phyloP scores from a whole-genome alignment of 441 rosid genomes.

The Cnidoscolus chayamansa region DNA sequence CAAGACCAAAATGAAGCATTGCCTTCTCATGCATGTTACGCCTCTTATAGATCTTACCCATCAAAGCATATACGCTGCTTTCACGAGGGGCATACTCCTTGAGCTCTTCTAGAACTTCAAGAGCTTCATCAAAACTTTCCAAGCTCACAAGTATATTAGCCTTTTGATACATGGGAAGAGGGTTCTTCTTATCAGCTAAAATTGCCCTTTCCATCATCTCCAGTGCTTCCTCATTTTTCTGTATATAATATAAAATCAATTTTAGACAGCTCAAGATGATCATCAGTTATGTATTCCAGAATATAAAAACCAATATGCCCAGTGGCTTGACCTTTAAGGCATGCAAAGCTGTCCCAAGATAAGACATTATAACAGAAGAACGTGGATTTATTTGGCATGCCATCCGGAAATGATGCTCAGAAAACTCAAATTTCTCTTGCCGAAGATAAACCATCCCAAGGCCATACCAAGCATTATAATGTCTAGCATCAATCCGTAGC shows the following conservation, averaged over 20 bases:
- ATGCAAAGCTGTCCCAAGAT: constrained; percentile 87
- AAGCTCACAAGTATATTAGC: constrained; percentile 84
- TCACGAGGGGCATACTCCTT: constrained; percentile 93
- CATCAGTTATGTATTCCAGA: constrained; percentile 6
- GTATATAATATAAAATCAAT: constrained; percentile 19
- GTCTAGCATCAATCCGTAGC: constrained; percentile 82
- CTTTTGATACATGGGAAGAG: constrained; percentile 98
- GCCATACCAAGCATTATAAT: constrained; percentile 96
- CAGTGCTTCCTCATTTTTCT: constrained; percentile 90
- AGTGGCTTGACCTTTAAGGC: constrained; percentile 56
- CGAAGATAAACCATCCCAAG: constrained; percentile 95
- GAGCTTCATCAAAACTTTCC: constrained; percentile 77
- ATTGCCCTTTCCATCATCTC: constrained; percentile 91
- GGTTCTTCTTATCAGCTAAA: constrained; percentile 83
- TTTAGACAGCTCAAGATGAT: constrained; percentile 10
- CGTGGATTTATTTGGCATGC: constrained; percentile 78
- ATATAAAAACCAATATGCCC: constrained; percentile 16
- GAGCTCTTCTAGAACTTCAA: constrained; percentile 88
- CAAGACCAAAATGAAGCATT: constrained; percentile 89
- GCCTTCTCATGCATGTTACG: constrained; percentile 80
- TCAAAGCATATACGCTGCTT: constrained; percentile 90
- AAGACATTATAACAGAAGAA: constrained; percentile 95
- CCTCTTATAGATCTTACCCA: constrained; percentile 85
- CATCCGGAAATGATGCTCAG: constrained; percentile 92
- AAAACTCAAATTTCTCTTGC: constrained; percentile 90